Conservation (phyloP, 148 eudicot species). For the Chenopodium formosanum region DNA sequence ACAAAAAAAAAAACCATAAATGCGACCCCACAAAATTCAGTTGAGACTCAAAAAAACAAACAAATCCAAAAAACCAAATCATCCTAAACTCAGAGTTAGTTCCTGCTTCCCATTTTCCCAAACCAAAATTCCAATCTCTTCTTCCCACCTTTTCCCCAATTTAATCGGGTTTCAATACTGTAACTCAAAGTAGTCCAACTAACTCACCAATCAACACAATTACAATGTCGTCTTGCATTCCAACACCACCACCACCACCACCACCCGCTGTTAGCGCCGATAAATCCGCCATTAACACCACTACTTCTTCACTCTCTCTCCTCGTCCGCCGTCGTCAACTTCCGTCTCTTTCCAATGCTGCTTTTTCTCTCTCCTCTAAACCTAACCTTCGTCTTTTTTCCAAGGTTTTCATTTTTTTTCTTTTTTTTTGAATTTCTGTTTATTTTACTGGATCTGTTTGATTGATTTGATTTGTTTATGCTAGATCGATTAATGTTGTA, state of each 20-base stretch:
- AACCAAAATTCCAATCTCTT: no score
- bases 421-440: not conserved
- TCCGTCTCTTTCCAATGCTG: conserved; percentile 14
- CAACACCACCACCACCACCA: not conserved
- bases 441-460: conserved; percentile 5
- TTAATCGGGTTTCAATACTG: no score
- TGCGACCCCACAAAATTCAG: no score
- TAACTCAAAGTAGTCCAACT: not conserved
- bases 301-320: conserved; percentile 9
- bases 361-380: conserved; percentile 26
- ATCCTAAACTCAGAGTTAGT: not conserved
- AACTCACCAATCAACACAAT: not conserved
- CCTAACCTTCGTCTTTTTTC: conserved; percentile 25
- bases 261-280: not conserved
- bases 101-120: no score
- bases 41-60: no score
- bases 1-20: no score
- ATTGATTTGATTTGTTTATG: not conserved
- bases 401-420: conserved; percentile 9
- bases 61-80: no score
- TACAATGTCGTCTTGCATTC: conserved; percentile 24
- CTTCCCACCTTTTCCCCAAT: not conserved
- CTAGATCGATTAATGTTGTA: not conserved
- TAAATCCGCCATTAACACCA: not conserved
- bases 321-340: not conserved